These are phyloP conservation scores for Dactylellina haptotyla DNA, from an alignment of 2,329 filamentous ascomycete species.

Conservation along the genomic window DNA sequence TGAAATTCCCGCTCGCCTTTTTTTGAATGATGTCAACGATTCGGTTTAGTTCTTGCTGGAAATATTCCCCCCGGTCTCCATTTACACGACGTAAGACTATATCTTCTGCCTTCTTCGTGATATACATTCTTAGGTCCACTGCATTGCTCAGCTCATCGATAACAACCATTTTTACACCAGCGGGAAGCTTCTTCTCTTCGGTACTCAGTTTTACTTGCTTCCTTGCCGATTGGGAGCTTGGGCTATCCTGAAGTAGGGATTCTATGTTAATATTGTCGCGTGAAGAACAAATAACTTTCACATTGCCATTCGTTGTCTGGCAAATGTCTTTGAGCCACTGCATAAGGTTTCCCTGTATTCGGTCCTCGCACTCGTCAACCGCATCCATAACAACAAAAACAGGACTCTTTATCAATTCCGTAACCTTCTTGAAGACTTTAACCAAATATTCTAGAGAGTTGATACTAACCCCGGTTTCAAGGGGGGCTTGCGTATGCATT, in stretches of 20 bases:
- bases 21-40: conserved; percentile 5
- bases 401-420: background rate
- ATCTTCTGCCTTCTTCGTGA: conserved; percentile 13
- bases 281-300: conserved; percentile 7
- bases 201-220: too few species aligned
- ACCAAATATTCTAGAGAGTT: background rate
- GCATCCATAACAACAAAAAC: conserved; percentile 9
- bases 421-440: background rate
- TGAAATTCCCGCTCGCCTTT: conserved; percentile 17
- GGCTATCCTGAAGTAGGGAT: background rate
- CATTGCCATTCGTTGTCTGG: background rate
- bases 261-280: conserved; percentile 24
- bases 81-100: conserved; percentile 4
- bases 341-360: background rate
- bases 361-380: conserved; percentile 24
- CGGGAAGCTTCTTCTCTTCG: background rate
- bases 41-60: background rate
- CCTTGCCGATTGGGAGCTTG: too few species aligned
- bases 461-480: background rate
- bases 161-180: background rate
- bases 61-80: background rate
- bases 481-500: too few species aligned
- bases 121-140: conserved; percentile 8
- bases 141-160: conserved; percentile 14
- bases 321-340: background rate